These are phyloP conservation scores for Gossypium laxum DNA, from an alignment of 441 rosid genomes.

Conservation along the genomic window DNA sequence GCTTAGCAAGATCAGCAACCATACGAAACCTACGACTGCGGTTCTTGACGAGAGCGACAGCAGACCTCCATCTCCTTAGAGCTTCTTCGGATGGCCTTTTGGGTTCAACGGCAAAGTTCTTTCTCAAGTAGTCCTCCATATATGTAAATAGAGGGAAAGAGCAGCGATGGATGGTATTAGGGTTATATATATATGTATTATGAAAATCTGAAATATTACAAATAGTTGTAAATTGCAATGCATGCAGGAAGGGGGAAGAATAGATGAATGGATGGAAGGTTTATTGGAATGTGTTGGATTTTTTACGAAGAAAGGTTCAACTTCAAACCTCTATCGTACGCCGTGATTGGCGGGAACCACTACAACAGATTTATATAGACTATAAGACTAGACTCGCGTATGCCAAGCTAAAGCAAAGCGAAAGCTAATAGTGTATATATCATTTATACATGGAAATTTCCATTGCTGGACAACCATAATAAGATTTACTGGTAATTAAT, in stretches of 20 bases:
- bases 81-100: conserved; percentile 37
- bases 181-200: background rate
- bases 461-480: background rate
- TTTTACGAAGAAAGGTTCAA: conserved; percentile 15
- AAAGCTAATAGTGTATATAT: background rate
- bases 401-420: background rate
- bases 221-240: background rate
- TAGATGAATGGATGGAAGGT: background rate
- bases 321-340: conserved; percentile 15
- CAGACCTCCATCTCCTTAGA: conserved; percentile 29
- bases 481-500: background rate
- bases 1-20: conserved; percentile 43
- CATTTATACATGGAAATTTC: background rate
- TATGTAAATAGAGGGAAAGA: background rate
- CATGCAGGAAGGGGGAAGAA: background rate
- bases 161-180: background rate
- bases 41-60: conserved; percentile 36
- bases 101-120: conserved; percentile 31
- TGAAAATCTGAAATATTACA: background rate
- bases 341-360: conserved; percentile 16
- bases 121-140: conserved; percentile 31
- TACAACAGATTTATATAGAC: background rate
- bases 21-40: conserved; percentile 42
- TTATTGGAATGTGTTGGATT: background rate
- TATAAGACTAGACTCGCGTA: background rate